Base-by-base conservation (phyloP, 208 protist genomes). In the Leptomonas pyrrhocoris region DNA sequence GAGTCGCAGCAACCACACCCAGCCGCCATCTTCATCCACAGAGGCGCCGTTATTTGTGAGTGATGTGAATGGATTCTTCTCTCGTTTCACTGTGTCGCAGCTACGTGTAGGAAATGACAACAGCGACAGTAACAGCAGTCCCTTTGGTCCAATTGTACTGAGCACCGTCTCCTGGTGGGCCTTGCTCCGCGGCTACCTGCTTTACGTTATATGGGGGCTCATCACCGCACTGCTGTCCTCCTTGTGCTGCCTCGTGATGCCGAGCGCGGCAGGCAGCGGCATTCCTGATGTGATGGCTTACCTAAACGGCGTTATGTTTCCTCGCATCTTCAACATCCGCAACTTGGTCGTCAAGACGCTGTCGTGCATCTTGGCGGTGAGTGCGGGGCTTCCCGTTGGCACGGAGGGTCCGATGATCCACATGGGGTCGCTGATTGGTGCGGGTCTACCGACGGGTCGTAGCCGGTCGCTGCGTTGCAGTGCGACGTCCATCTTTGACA, bases 351-450 rank as follows among this genome's bases (percentile, higher is more conserved):
- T 85, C 12, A 97, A 97, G 82, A 86, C 79, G 28, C 42, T 87
- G 23, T 91, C 84, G 7, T 94, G 89, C 70, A 79, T 87, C 53
- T 54, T 94, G 36, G 79, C 89, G 45, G 94, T 98, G 5, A 82
- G 77, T 13, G 73, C 80, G 23, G 89, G 92, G 21, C 67, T 98
- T 28, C 84, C 88, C 16, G 89, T 94, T 15, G 95, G 95, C 16
- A 87, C 84, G 19, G 94, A 98, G 75, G 95, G 95, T 0, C 94
- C 94, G 0, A 98, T 98, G 83, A 96, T 98, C 53, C 95, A 98
- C 82, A 93, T 94, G 72, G 95, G 95, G 40, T 84, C 94, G 31
- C 70, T 95, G 53, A 86, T 97, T 54, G 93, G 85, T 13, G 93
- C 89, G 5, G 93, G 92, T 0, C 53, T 98, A 18, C 89, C 85